These are phyloP conservation scores for Fomitiporia mediterranea DNA, from an alignment of 1,284 basidiomycete species.

Conservation along the genomic window DNA sequence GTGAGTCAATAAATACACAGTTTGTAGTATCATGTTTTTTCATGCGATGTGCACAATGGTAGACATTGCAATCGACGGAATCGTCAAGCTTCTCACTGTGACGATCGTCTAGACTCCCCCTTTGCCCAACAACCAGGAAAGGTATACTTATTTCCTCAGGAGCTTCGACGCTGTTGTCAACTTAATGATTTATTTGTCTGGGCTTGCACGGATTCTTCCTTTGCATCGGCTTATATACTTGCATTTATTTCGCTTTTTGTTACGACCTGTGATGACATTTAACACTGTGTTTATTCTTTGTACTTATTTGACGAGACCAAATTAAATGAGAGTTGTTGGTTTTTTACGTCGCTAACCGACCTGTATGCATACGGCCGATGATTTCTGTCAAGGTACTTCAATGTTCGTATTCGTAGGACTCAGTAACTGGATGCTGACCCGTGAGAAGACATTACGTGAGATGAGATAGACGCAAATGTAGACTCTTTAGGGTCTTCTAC, in stretches of 20 bases:
- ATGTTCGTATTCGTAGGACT: background rate
- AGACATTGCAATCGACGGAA: constrained; percentile 24
- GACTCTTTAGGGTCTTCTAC: too few species aligned
- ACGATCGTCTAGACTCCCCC: constrained; percentile 15
- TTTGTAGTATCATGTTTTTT: too few species aligned
- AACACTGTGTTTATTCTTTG: too few species aligned
- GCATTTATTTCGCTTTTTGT: background rate
- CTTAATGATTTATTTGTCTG: background rate
- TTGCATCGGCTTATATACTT: background rate
- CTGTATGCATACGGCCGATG: too few species aligned
- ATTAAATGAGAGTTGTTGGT: background rate
- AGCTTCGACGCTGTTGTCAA: too few species aligned
- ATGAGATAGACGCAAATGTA: too few species aligned
- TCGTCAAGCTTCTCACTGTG: constrained; percentile 23
- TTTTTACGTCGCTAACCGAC: too few species aligned
- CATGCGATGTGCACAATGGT: background rate
- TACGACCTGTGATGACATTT: background rate
- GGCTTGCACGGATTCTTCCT: too few species aligned
- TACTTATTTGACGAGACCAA: background rate
- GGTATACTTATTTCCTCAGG: too few species aligned
- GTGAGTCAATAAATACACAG: constrained; percentile 24
- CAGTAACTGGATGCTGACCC: background rate
- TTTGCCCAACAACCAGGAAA: too few species aligned
- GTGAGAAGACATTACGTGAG: too few species aligned
- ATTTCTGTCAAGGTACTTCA: too few species aligned